phyloP scores from a whole-genome alignment of 2,329 filamentous ascomycete genomes.

The Anthostomella pinea region DNA sequence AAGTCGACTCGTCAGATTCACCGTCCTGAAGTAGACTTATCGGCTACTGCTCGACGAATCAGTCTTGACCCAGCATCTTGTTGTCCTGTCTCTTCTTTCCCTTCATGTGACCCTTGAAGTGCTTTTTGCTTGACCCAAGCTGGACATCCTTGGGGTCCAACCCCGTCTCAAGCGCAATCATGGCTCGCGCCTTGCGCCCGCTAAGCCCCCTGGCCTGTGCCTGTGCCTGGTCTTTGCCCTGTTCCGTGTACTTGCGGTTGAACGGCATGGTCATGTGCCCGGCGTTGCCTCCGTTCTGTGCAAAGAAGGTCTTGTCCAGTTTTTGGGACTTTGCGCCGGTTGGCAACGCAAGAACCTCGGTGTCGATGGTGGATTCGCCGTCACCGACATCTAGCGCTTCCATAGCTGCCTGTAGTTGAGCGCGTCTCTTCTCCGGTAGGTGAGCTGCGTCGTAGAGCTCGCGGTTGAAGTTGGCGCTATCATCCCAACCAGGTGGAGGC shows the following conservation, averaged over 20 bases:
- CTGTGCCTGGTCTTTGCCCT: constrained; percentile 59
- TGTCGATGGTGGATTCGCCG: constrained; percentile 34
- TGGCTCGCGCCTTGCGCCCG: constrained; percentile 76
- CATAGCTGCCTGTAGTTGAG: constrained; percentile 53
- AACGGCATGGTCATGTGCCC: constrained; percentile 78
- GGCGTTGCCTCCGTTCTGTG: constrained; percentile 41
- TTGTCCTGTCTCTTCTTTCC: constrained; percentile 51
- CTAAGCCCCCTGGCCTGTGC: constrained; percentile 65
- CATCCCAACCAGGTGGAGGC: constrained; percentile 73
- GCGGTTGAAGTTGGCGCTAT: constrained; percentile 76
- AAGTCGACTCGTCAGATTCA: no score
- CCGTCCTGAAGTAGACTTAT: no score
- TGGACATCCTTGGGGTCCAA: constrained; percentile 77
- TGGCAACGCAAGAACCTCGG: constrained; percentile 50
- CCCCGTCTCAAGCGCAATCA: constrained; percentile 81
- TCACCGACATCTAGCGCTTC: constrained; percentile 45
- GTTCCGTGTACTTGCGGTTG: constrained; percentile 83
- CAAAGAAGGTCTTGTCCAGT: constrained; percentile 90
- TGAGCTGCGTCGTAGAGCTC: constrained; percentile 84
- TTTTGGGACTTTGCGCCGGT: constrained; percentile 71
- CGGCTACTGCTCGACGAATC: no score
- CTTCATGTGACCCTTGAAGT: constrained; percentile 78
- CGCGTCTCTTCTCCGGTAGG: constrained; percentile 76
- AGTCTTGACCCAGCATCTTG: constrained; percentile 32
- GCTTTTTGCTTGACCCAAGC: constrained; percentile 75